Percentiles rank a stretch among this genome's conserved stretches.
Conservation (phyloP, 2,329 filamentous ascomycete genomes). For the Xylaria sp. region DNA sequence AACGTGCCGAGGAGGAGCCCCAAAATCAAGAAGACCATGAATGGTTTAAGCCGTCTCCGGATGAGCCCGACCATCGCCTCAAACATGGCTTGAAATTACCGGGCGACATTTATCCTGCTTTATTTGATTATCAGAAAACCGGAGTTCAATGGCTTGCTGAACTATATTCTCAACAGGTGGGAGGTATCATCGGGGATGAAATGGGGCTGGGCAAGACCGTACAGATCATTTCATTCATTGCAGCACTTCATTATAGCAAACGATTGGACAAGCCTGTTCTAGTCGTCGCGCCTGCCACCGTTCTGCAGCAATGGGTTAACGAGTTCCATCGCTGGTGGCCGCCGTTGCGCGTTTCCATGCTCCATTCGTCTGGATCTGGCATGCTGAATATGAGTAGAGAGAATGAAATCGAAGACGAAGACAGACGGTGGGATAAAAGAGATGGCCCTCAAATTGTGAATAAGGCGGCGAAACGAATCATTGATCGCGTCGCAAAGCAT, state of each 20-base stretch:
- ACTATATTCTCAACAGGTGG: slow-evolving; percentile 86
- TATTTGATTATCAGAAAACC: slow-evolving; percentile 98
- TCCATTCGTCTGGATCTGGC: slow-evolving; percentile 94
- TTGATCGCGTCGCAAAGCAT: slow-evolving; percentile 81
- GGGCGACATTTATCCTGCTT: slow-evolving; percentile 88
- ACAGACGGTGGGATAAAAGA: slow-evolving; percentile 64
- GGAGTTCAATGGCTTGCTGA: slow-evolving; percentile 97
- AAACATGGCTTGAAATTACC: slow-evolving; percentile 82
- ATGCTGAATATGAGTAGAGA: slow-evolving; percentile 86
- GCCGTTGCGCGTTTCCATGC: slow-evolving; percentile 92
- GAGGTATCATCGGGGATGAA: slow-evolving; percentile 95
- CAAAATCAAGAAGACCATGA: slow-evolving; percentile 62
- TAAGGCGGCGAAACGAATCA: slow-evolving; percentile 79
- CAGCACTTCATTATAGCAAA: slow-evolving; percentile 90
- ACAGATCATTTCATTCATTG: slow-evolving; percentile 78
- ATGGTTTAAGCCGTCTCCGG: slow-evolving; percentile 89
- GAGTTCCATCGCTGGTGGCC: slow-evolving; percentile 99
- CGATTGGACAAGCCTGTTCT: slow-evolving; percentile 86
- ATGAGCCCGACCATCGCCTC: slow-evolving; percentile 77
- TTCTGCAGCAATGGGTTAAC: slow-evolving; percentile 97
- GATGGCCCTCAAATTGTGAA: slow-evolving; percentile 61
- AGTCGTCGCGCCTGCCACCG: slow-evolving; percentile 91
- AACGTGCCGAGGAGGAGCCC: slow-evolving; percentile 53
- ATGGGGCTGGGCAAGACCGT: slow-evolving; percentile 98
- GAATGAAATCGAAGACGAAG: slow-evolving; percentile 64